A percentile compares a stretch with the other conserved stretches of the same genome.
phyloP scores from a whole-genome alignment of 2,329 filamentous ascomycete species.

The Pestalotiopsis sp. region DNA sequence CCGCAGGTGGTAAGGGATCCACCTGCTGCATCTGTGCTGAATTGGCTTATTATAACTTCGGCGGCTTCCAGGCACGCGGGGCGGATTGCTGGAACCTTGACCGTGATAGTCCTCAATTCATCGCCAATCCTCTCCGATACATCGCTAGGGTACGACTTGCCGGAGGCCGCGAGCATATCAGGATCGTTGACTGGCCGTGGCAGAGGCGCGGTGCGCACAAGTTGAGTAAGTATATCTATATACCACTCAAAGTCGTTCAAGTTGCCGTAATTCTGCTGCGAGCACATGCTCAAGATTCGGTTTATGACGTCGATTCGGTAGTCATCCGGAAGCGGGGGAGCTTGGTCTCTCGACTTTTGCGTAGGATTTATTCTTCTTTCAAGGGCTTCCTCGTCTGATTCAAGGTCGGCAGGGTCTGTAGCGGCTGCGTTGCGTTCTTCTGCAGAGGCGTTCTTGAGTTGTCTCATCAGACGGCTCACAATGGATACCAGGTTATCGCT shows the following conservation, averaged over 20 bases:
- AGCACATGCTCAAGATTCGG: constrained; percentile 86
- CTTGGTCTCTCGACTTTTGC: constrained; percentile 38
- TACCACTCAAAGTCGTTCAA: constrained; percentile 97
- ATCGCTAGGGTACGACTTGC: constrained; percentile 39
- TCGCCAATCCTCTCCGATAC: constrained; percentile 76
- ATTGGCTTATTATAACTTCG: constrained; percentile 70
- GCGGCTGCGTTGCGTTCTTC: constrained; percentile 46
- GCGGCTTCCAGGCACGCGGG: constrained; percentile 80
- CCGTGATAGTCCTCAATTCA: constrained; percentile 87
- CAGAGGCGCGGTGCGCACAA: constrained; percentile 72
- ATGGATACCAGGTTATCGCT: constrained; percentile 82
- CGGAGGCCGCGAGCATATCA: constrained; percentile 30
- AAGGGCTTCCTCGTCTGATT: constrained; percentile 56
- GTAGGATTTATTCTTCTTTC: constrained; percentile 38
- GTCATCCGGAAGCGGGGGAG: constrained; percentile 76
- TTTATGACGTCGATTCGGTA: constrained; percentile 84
- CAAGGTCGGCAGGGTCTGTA: constrained; percentile 47
- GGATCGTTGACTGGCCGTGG: constrained; percentile 41
- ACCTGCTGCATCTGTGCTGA: constrained; percentile 52
- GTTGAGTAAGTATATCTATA: constrained; percentile 83
- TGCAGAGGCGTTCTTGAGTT: constrained; percentile 71
- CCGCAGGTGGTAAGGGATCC: constrained; percentile 62
- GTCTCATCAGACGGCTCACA: constrained; percentile 83
- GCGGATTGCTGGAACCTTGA: constrained; percentile 86
- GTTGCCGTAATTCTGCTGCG: constrained; percentile 83